These are phyloP conservation scores for Mrakia hoshinonis DNA, from an alignment of 768 basidiomycete species.

Conservation along the genomic window DNA sequence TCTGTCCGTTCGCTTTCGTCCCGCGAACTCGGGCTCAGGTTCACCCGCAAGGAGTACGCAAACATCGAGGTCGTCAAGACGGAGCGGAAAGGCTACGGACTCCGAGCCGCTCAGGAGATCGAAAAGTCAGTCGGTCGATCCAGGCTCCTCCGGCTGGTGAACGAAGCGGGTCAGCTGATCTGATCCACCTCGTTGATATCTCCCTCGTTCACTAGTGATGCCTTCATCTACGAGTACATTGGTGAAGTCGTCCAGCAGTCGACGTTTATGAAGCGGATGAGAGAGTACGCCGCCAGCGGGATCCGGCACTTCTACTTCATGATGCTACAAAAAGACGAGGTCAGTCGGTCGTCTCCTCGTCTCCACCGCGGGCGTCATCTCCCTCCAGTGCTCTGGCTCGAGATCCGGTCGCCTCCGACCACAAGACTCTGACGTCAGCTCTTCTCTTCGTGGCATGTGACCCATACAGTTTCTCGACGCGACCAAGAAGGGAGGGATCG, in stretches of 20 bases:
- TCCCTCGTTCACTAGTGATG: slow-evolving; percentile 51
- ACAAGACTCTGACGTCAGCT: not conserved
- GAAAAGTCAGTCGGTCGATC: slow-evolving; percentile 39
- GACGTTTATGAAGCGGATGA: slow-evolving; percentile 87
- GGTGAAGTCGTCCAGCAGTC: slow-evolving; percentile 86
- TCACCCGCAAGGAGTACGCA: slow-evolving; percentile 77
- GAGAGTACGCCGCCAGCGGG: slow-evolving; percentile 82
- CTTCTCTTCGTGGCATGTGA: not conserved
- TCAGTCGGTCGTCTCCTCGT: slow-evolving; percentile 41
- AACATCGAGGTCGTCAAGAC: slow-evolving; percentile 82
- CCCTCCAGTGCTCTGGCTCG: not conserved
- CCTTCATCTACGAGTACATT: slow-evolving; percentile 94
- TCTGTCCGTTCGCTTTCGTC: not conserved
- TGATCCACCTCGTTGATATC: not conserved
- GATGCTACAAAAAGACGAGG: slow-evolving; percentile 98
- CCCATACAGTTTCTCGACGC: slow-evolving; percentile 87
- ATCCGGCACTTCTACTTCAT: slow-evolving; percentile 98
- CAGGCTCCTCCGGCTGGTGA: not conserved
- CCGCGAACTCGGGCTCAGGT: slow-evolving; percentile 48
- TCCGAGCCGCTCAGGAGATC: slow-evolving; percentile 57
- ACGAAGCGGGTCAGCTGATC: not conserved
- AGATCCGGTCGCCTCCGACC: too few species aligned
- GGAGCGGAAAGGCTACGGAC: slow-evolving; percentile 89
- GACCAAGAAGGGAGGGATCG: slow-evolving; percentile 91
- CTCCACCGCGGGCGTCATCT: not conserved